A percentile compares a stretch with the other conserved stretches of the same genome.
Evolutionary conservation across 257 asterid species (phyloP).

Genomic region (Striga asiatica): DNA sequence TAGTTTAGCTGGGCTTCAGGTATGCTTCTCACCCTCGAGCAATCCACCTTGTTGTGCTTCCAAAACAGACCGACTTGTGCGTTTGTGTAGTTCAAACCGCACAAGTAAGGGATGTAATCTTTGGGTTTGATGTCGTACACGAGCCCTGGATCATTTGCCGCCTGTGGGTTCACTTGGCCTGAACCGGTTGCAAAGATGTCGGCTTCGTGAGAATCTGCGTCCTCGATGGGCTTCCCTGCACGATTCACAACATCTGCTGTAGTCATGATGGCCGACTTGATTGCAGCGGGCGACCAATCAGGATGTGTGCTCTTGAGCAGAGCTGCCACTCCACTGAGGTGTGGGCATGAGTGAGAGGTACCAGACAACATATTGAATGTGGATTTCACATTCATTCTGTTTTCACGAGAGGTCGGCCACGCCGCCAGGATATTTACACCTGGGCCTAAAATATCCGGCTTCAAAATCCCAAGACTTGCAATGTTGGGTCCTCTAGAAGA

Average conservation of each 20-base stretch:
- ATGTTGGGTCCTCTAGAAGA: neutral
- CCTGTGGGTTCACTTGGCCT: neutral
- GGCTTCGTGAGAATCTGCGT: neutral
- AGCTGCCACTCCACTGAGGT: neutral
- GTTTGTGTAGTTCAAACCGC: too few species aligned
- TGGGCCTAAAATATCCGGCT: neutral
- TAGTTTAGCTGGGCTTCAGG: slow-evolving; percentile 27
- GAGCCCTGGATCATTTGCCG: neutral
- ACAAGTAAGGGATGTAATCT: too few species aligned
- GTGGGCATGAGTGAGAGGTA: neutral
- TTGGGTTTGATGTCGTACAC: neutral
- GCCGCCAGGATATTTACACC: neutral
- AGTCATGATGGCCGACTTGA: neutral
- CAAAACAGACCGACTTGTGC: too few species aligned
- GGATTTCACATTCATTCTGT: neutral
- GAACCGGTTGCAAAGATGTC: neutral
- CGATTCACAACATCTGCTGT: neutral
- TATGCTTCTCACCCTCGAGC: slow-evolving; percentile 14
- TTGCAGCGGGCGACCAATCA: neutral
- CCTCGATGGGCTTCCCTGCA: neutral
- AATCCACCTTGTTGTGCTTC: too few species aligned
- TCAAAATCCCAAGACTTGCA: neutral
- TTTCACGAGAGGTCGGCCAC: neutral
- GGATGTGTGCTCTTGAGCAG: neutral
- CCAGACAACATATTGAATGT: neutral